Base-by-base conservation (phyloP, 2,329 filamentous ascomycete genomes). In the Colletotrichum viniferum region DNA sequence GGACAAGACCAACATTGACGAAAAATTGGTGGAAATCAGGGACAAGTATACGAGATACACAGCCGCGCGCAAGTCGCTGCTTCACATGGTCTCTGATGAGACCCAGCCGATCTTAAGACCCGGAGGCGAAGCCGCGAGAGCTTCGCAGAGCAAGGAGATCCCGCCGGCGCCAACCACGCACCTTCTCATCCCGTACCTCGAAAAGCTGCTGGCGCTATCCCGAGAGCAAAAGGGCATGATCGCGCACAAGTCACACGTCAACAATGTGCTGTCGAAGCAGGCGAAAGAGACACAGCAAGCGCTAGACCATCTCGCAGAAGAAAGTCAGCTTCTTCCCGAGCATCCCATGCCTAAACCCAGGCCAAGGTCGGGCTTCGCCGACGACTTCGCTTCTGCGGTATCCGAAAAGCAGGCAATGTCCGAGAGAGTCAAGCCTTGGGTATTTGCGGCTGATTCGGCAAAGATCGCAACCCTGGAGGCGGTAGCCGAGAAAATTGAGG, bases 401-500 rank as follows among this genome's bases (percentile, higher is more conserved):
- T 79, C 83, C 1, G 84, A 86, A 66, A 82, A 82, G 26, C 81
- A 84, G 18, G 84, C 86, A 58, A 81, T 88, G 5, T 83, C 86
- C 24, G 82, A 80, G 36, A 85, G 86, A 58, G 85, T 91, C 64
- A 87, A 88, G 76, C 88, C 89, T 12, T 94, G 92, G 92, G 87
- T 91, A 10, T 88, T 87, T 78, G 91, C 92, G 2, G 88, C 91
- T 2, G 89, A 93, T 71, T 87, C 90, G 4, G 90, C 91, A 78
- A 92, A 91, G 78, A 89, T 92, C 69, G 83, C 87, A 3, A 92
- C 88, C 1, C 86, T 92, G 13, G 90, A 93, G 78, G 82, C 85
- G 10, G 89, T 93, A 13, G 88, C 89, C 10, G 91, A 92, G 79
- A 90, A 88, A 76, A 86, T 93, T 4, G 91, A 93, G 68, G 85